phyloP scores from a whole-genome alignment of 2,329 filamentous ascomycete genomes.

The Aspergillus terreus region DNA sequence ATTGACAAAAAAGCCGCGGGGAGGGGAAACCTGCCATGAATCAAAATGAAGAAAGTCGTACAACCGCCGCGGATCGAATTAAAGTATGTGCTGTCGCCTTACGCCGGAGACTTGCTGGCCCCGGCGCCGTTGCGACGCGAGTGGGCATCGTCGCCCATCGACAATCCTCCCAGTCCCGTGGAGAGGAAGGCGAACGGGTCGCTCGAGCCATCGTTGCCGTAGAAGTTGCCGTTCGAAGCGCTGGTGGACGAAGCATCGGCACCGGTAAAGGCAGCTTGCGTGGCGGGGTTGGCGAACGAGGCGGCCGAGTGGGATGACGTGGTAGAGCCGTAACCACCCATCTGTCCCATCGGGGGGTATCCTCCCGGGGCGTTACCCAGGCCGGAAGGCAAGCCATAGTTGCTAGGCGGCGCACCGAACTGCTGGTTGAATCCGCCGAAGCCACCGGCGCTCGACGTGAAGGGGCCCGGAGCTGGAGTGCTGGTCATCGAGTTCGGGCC shows the following conservation, averaged over 20 bases:
- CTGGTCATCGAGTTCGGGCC: slow-evolving; percentile 82
- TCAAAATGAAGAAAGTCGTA: slow-evolving; percentile 10
- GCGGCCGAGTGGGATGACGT: slow-evolving; percentile 77
- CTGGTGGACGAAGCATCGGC: slow-evolving; percentile 75
- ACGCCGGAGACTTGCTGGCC: slow-evolving; percentile 45
- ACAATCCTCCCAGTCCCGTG: slow-evolving; percentile 56
- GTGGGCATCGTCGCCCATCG: slow-evolving; percentile 48
- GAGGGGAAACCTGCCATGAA: slow-evolving; percentile 11
- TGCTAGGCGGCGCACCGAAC: slow-evolving; percentile 76
- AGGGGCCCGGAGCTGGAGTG: slow-evolving; percentile 72
- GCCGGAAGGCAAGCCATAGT: slow-evolving; percentile 83
- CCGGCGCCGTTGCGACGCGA: slow-evolving; percentile 44
- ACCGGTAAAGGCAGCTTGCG: slow-evolving; percentile 90
- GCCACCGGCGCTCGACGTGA: slow-evolving; percentile 64
- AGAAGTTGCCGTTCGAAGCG: slow-evolving; percentile 71
- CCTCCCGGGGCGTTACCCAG: slow-evolving; percentile 73
- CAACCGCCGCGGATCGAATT: slow-evolving; percentile 1
- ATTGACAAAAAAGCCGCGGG: slow-evolving; percentile 30
- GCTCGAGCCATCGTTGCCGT: slow-evolving; percentile 50
- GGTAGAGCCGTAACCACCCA: slow-evolving; percentile 75
- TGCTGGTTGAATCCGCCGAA: slow-evolving; percentile 72
- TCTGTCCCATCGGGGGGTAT: slow-evolving; percentile 64
- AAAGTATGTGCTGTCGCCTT: slow-evolving; percentile 7
- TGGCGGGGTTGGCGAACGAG: slow-evolving; percentile 87
- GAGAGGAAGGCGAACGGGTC: slow-evolving; percentile 65